These are phyloP conservation scores for Selaginella tamariscina DNA, from an alignment of 75 land plant species.

Conservation along the genomic window DNA sequence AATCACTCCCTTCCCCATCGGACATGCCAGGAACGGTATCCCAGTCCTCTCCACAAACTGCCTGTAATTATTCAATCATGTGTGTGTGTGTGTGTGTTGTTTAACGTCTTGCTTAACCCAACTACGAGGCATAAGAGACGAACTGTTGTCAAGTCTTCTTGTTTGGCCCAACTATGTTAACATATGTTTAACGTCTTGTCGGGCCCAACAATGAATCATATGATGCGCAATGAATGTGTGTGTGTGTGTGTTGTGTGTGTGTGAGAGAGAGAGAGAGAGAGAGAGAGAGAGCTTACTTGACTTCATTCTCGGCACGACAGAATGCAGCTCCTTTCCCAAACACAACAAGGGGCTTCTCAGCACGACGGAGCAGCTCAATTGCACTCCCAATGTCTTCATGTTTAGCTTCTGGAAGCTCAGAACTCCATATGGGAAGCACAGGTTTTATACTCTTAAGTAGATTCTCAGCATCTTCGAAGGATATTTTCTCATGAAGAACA, in stretches of 20 bases:
- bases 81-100: no score
- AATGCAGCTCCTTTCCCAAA: conserved; percentile 94
- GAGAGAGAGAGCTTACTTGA: no score
- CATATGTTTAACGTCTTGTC: no score
- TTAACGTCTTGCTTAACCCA: no score
- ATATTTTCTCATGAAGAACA: conserved; percentile 62
- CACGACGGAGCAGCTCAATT: conserved; percentile 41
- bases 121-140: no score
- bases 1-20: conserved; percentile 91
- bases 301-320: conserved; percentile 49
- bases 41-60: conserved; percentile 54
- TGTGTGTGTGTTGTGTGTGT: no score
- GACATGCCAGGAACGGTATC: conserved; percentile 87
- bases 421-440: conserved; percentile 19
- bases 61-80: no score
- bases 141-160: no score
- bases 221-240: no score
- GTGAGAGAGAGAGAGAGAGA: no score
- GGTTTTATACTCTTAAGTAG: conserved; percentile 25
- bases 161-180: no score
- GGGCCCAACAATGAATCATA: no score
- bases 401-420: not conserved
- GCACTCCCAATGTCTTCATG: conserved; percentile 36
- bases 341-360: conserved; percentile 74
- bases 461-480: conserved; percentile 40